These are phyloP conservation scores for Borovskyia barvae DNA, from an alignment of 208 protist genomes.

Conservation along the genomic window DNA sequence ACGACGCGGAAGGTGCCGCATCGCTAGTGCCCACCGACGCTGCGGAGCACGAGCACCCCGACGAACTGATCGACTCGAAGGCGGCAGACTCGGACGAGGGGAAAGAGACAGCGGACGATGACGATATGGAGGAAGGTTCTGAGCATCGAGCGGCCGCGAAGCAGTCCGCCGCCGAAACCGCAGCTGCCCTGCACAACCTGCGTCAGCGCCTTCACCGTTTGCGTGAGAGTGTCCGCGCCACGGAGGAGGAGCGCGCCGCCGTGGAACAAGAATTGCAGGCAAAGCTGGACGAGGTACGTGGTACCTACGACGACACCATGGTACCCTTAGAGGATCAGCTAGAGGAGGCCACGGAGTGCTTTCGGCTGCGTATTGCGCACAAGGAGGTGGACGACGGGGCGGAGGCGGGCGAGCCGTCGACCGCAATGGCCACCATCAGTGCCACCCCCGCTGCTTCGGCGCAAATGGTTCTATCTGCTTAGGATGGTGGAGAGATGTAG, in stretches of 20 bases:
- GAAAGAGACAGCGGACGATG: neutral
- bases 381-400: neutral
- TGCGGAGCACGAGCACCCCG: too few species aligned
- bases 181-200: conserved; percentile 26
- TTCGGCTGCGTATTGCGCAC: conserved; percentile 30
- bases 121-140: conserved; percentile 3
- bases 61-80: too few species aligned
- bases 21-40: too few species aligned
- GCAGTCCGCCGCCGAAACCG: conserved; percentile 4
- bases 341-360: conserved; percentile 53
- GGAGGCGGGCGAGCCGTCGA: neutral
- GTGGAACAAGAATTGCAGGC: conserved; percentile 31
- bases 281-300: conserved; percentile 46
- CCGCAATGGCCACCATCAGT: too few species aligned
- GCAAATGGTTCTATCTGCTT: too few species aligned
- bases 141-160: conserved; percentile 8
- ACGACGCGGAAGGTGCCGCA: too few species aligned
- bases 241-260: conserved; percentile 29
- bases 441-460: too few species aligned
- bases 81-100: too few species aligned
- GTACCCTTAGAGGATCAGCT: conserved; percentile 66
- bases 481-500: too few species aligned
- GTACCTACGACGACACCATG: conserved; percentile 81
- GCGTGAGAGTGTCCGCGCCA: conserved; percentile 36
- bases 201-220: conserved; percentile 51